Percentiles rank a stretch among this genome's conserved stretches.
phyloP scores from a whole-genome alignment of 1,284 basidiomycete genomes.

The Apiotrichum akiyoshidainum region DNA sequence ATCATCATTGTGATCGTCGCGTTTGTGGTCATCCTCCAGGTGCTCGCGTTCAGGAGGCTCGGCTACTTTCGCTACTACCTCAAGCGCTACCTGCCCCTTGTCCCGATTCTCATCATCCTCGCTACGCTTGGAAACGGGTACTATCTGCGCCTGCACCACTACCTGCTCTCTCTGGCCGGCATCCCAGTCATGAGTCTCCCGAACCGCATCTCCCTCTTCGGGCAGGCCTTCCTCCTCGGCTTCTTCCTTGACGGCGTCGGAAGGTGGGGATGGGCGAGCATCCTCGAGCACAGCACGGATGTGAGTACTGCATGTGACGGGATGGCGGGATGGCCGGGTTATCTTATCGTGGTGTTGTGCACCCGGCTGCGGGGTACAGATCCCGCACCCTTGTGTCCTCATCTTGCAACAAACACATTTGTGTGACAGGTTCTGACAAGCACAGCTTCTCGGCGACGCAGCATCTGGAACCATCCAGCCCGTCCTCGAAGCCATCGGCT shows the following conservation, averaged over 20 bases:
- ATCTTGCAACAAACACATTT: too few relatives aligned
- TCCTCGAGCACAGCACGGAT: constrained; percentile 28
- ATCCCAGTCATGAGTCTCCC: constrained; percentile 41
- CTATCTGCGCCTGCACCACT: constrained; percentile 43
- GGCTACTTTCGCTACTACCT: constrained; percentile 43
- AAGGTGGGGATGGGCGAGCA: constrained; percentile 45
- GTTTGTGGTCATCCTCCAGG: constrained; percentile 36
- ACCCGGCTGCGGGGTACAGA: too few relatives aligned
- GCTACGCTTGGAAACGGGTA: constrained; percentile 33
- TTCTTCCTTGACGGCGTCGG: constrained; percentile 46
- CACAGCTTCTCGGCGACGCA: constrained; percentile 31
- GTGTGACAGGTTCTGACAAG: not conserved
- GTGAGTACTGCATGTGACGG: not conserved
- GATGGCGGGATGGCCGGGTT: too few relatives aligned
- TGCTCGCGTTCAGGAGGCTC: constrained; percentile 29
- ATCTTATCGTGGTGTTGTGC: too few relatives aligned
- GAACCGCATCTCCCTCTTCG: constrained; percentile 38
- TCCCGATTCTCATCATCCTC: constrained; percentile 38
- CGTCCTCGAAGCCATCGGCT: constrained; percentile 8
- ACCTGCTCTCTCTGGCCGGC: constrained; percentile 34
- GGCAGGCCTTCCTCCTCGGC: constrained; percentile 41
- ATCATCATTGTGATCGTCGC: constrained; percentile 30
- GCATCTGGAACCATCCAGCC: constrained; percentile 21
- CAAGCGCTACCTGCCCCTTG: constrained; percentile 39
- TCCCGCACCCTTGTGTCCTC: not conserved